Base-by-base conservation (phyloP, 2,329 filamentous ascomycete species). In the Albifimbria verrucaria region DNA sequence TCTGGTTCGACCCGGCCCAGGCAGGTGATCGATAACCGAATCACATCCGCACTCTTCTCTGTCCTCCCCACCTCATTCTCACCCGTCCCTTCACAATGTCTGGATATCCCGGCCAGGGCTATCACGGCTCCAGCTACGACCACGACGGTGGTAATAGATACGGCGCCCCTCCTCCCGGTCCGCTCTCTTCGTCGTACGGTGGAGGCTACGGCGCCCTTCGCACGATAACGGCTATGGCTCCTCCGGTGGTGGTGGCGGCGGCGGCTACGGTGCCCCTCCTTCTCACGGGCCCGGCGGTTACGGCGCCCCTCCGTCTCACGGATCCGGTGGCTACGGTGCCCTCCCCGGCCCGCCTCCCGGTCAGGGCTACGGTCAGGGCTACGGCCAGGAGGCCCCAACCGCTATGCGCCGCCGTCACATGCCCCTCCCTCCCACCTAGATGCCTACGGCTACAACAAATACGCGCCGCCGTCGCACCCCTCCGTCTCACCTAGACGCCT, bases 341-440 rank as follows among this genome's bases (percentile, higher is more conserved):
- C 60, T 52, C 51, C 55, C 56, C 15, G 58, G 59, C 28, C 56
- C 52, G 49, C 59, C 59, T 26, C 57, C 58, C 49, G 59, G 55
- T 48, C 60, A 59, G 32, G 56, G 59, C 18, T 47, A 18, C 44
- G 44, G 23, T 21, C 22, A 59, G 17, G 54, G 52, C 21, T 57
- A 59, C 42, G 54, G 51, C 39, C 56, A 53, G 21, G 44, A n/a
- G 56, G 63, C 23, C 55, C 59, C 49, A 58, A 48, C 52, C 28
- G 50, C 51, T 50, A 59, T 48, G 61, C 62, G 43, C 67, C 72
- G 51, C 70, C 71, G 15, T 58, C 64, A 15, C 63, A 74, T 42
- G 59, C 32, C 68, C 75, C 76, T 21, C 77, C 77, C n/a, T 63
- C 65, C 1, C 70, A 71, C 20, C 63, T 74, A 50, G 77, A 80